phyloP scores from a whole-genome alignment of 2,329 filamentous ascomycete species.

The Dactylellina parvicollis region DNA sequence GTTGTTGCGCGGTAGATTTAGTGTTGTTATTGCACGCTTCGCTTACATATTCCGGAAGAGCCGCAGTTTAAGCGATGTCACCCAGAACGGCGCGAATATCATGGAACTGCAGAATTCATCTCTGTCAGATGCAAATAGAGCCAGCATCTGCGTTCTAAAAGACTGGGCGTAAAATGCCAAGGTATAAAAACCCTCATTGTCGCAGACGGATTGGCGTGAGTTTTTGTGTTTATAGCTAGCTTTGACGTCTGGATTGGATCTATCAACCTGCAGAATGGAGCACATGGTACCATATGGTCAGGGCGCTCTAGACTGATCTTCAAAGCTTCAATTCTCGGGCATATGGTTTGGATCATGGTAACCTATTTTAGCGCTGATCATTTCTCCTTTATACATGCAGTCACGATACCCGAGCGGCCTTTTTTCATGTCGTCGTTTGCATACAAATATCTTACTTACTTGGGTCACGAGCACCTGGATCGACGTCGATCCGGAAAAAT shows the following conservation, averaged over 20 bases:
- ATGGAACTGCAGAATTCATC: slow-evolving; percentile 38
- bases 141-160: neutral
- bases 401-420: neutral
- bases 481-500: no score
- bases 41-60: slow-evolving; percentile 4
- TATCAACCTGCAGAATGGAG: no score
- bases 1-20: neutral
- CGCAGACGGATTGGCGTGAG: no score
- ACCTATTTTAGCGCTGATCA: no score
- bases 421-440: no score
- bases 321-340: no score
- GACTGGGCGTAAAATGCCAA: neutral
- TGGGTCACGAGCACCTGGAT: no score
- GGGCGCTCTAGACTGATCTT: no score
- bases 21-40: slow-evolving; percentile 24
- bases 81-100: slow-evolving; percentile 32
- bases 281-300: no score
- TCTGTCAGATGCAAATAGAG: neutral
- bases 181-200: neutral
- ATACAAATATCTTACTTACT: no score
- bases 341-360: neutral
- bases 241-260: no score
- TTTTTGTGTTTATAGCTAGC: no score
- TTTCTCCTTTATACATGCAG: neutral
- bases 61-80: slow-evolving; percentile 14